phyloP scores from a whole-genome alignment of 352 stramenopile species.

The Pythium dissimile region DNA sequence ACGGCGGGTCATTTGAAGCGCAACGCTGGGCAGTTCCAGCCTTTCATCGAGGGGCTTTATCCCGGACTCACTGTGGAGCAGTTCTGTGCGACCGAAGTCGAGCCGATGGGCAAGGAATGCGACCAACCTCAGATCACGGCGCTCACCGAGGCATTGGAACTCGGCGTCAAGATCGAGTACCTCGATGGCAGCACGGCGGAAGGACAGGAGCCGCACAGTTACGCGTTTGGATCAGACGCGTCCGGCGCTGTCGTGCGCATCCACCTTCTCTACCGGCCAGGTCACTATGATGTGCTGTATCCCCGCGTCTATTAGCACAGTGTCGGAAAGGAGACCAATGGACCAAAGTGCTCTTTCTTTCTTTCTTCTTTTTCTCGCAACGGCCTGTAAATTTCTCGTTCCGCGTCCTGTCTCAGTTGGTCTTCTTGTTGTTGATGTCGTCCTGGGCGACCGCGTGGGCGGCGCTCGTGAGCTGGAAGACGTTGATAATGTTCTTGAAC shows the following conservation, averaged over 20 bases:
- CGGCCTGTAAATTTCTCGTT: no score
- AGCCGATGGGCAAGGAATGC: constrained; percentile 93
- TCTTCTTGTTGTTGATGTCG: constrained; percentile 60
- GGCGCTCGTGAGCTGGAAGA: constrained; percentile 88
- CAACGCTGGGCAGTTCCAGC: constrained; percentile 83
- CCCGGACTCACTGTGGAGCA: constrained; percentile 75
- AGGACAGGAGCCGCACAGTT: constrained; percentile 52
- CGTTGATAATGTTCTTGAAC: constrained; percentile 93
- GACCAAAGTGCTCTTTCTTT: no score
- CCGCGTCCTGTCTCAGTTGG: constrained; percentile 14
- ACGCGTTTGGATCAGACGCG: constrained; percentile 45
- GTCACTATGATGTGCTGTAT: constrained; percentile 96
- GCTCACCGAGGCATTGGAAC: constrained; percentile 88
- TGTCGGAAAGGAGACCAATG: no score
- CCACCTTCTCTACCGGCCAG: constrained; percentile 91
- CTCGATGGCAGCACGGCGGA: constrained; percentile 79
- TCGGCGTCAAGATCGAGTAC: constrained; percentile 92
- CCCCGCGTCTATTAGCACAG: no score
- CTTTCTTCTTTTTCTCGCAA: no score
- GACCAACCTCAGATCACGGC: constrained; percentile 91
- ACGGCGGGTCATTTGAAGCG: constrained; percentile 87
- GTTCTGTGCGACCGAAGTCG: constrained; percentile 86
- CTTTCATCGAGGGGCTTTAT: constrained; percentile 86
- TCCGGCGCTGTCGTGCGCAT: constrained; percentile 27
- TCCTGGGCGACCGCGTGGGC: constrained; percentile 73